Base-by-base conservation (phyloP, 768 basidiomycete species). In the Arthromyces matolae region DNA sequence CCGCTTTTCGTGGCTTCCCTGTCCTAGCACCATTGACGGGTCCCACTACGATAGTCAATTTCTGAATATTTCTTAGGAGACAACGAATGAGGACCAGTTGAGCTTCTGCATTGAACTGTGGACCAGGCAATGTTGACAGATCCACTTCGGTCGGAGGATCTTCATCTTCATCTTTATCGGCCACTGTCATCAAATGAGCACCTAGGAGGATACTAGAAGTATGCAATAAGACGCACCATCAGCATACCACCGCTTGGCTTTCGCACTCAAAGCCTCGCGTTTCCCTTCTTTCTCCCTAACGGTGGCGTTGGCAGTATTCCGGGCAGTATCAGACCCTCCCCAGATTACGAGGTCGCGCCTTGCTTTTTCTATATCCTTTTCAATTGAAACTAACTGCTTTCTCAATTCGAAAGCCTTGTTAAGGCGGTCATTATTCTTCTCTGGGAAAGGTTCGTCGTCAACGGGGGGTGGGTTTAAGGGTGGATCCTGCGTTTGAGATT, bases 381-480 rank as follows among this genome's bases (percentile, higher is more conserved):
- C 33, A 0, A 50, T 10, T 24, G 25, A 18, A 0, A 39, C 29
- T 10, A 47, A 36, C 39, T 54, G 23, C 14, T 43, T 52, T 9
- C 55, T 40, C 10, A 56, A 32, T n/a, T 49, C 23, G 1, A 59
- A 39, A 29, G 47, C 48, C 10, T 34, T 34, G 19, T 37, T 18
- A 2, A 59, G 39, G 8, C 50, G 52, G 0, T 45, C 52, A 8
- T 9, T 32, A 13, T 24, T 34, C 7, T 25, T 33, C 25, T 48
- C 46, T 20, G 55, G 50, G 4, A 54, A 27, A 8, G 45, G 33
- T n/a, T 41, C 50, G 4, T 49, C 40, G 19, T 46, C 47, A 7
- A 27, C 42, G 14, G 10, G 5, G 41, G 14, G 24, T 4, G 24
- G 4, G n/a, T 12, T 16, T 23, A 22, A 27, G 7, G 7, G 5